Conservation (phyloP, 139 green algal genomes). For the Chlamydomonas asymmetrica region DNA sequence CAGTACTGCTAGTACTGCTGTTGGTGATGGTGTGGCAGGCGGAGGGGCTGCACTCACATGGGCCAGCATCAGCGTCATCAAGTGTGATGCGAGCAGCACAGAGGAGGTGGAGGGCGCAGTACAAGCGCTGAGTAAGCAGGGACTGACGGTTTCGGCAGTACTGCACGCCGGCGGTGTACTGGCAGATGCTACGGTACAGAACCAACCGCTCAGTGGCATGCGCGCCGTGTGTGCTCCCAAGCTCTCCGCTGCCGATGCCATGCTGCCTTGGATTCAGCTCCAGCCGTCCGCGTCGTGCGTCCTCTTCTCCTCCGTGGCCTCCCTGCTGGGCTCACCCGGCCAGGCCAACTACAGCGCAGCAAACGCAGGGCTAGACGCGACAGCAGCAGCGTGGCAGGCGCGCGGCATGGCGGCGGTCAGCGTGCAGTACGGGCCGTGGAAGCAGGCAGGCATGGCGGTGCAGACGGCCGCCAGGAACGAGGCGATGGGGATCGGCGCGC, state of each 20-base stretch:
- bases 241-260: slow-evolving; percentile 1
- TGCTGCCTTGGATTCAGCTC: slow-evolving; percentile 1
- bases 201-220: slow-evolving; percentile 20
- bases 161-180: slow-evolving; percentile 56
- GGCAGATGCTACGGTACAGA: slow-evolving; percentile 36
- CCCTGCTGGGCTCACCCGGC: slow-evolving; percentile 78
- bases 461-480: slow-evolving; percentile 54
- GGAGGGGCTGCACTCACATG: too few species aligned
- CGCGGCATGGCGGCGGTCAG: slow-evolving; percentile 34
- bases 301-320: slow-evolving; percentile 81
- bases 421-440: slow-evolving; percentile 78
- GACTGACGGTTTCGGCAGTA: slow-evolving; percentile 28
- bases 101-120: background rate
- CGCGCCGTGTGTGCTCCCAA: slow-evolving; percentile 60
- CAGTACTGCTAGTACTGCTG: background rate
- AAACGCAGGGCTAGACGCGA: slow-evolving; percentile 52
- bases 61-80: slow-evolving; percentile 28
- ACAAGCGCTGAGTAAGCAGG: slow-evolving; percentile 45
- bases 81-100: slow-evolving; percentile 6
- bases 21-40: background rate
- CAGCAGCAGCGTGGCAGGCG: background rate
- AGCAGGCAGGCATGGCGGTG: slow-evolving; percentile 56
- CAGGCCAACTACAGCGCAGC: slow-evolving; percentile 84
- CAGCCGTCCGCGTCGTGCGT: slow-evolving; percentile 33
- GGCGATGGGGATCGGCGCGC: slow-evolving; percentile 55